Percentiles rank a stretch among this genome's conserved stretches.
These are phyloP conservation scores for Phlebiopsis flavidoalba DNA, from an alignment of 768 basidiomycete genomes.

Conservation along the genomic window DNA sequence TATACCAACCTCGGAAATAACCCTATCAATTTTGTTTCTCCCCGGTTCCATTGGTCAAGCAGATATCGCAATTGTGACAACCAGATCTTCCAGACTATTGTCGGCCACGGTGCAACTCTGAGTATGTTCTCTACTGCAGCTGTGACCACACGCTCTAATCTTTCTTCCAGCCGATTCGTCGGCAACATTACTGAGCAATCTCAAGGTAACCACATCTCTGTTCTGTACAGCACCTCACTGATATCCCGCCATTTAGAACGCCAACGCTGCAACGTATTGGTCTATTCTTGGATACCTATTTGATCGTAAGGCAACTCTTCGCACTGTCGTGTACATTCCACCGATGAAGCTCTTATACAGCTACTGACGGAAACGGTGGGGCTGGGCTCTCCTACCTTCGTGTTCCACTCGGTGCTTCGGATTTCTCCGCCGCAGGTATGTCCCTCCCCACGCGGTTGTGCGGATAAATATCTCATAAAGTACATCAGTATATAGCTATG, in stretches of 20 bases:
- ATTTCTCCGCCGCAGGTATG: constrained; percentile 59
- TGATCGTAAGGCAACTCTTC: constrained; percentile 26
- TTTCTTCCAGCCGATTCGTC: constrained; percentile 60
- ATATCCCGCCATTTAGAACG: constrained; percentile 38
- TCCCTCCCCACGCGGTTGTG: background rate
- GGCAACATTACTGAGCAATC: constrained; percentile 50
- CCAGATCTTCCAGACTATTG: constrained; percentile 51
- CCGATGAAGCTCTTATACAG: constrained; percentile 20
- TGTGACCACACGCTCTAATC: constrained; percentile 1
- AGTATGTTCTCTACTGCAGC: constrained; percentile 34
- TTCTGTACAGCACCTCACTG: background rate
- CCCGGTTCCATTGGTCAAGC: constrained; percentile 51
- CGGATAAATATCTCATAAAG: background rate
- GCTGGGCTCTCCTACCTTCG: constrained; percentile 70
- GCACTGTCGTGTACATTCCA: background rate
- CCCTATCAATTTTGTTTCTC: constrained; percentile 51
- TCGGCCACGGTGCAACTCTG: constrained; percentile 62
- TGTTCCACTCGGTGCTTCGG: constrained; percentile 66
- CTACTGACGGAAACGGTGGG: constrained; percentile 52
- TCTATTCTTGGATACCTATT: constrained; percentile 55
- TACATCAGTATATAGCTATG: constrained; percentile 53
- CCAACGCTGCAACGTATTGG: constrained; percentile 46
- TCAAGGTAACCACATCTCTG: constrained; percentile 42
- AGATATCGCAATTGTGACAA: constrained; percentile 56
- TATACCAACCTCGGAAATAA: constrained; percentile 40